Conservation (phyloP, 345 rosid species). For the Passiflora organensis region DNA sequence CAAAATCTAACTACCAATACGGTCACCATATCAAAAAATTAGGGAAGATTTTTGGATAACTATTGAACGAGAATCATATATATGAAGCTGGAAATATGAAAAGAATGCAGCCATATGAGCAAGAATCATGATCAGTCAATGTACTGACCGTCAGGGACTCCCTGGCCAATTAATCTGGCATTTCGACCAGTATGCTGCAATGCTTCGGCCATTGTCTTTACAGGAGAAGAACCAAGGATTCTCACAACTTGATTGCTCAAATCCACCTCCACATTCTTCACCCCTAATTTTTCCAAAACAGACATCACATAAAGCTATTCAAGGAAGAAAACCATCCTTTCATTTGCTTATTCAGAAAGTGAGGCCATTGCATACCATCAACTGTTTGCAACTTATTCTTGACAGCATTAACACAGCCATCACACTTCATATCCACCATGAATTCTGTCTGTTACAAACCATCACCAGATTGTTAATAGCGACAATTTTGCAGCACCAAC, state of each 20-base stretch:
- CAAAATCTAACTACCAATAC: too few relatives aligned
- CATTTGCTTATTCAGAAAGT: slow-evolving; percentile 3
- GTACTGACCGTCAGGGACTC: slow-evolving; percentile 79
- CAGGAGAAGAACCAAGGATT: slow-evolving; percentile 70
- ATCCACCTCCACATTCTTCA: slow-evolving; percentile 80
- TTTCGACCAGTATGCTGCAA: slow-evolving; percentile 82
- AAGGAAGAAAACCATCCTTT: background rate
- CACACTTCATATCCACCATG: slow-evolving; percentile 98
- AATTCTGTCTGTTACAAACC: slow-evolving; percentile 58
- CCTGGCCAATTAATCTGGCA: slow-evolving; percentile 88
- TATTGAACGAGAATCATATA: background rate
- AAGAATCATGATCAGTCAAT: background rate
- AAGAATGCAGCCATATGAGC: background rate
- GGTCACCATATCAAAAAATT: too few relatives aligned
- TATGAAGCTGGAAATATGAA: background rate
- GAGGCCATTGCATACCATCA: slow-evolving; percentile 39
- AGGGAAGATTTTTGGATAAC: background rate
- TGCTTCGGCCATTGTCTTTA: slow-evolving; percentile 70
- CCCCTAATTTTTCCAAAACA: slow-evolving; percentile 40
- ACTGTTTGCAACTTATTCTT: slow-evolving; percentile 66
- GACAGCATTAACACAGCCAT: slow-evolving; percentile 77
- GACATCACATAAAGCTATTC: slow-evolving; percentile 6
- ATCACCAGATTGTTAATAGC: background rate
- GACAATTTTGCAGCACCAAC: background rate
- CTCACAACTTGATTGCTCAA: slow-evolving; percentile 79